Percentiles rank a stretch among this genome's conserved stretches.
phyloP scores from a whole-genome alignment of 495 filamentous ascomycete species.

The Terfezia boudieri region DNA sequence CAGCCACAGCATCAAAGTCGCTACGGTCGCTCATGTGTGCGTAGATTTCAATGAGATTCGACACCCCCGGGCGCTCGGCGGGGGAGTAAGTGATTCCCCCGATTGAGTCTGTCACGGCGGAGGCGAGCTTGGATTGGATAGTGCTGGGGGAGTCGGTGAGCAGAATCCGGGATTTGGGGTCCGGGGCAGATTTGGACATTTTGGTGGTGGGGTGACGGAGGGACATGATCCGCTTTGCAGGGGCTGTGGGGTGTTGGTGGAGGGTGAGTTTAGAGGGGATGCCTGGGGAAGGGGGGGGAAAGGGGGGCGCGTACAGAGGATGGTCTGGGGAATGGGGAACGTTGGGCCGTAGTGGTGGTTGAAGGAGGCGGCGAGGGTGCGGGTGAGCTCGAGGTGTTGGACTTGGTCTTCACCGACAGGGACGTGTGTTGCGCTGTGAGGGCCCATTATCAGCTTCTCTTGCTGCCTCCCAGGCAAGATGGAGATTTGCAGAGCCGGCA shows the following conservation, averaged over 20 bases:
- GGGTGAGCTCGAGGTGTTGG: conserved; percentile 82
- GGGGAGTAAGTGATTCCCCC: conserved; percentile 49
- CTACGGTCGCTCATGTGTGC: conserved; percentile 33
- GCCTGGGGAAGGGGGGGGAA: not conserved
- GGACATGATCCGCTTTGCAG: conserved; percentile 72
- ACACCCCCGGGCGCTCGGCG: conserved; percentile 46
- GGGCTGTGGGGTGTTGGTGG: conserved; percentile 24
- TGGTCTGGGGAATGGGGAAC: conserved; percentile 46
- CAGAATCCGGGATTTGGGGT: conserved; percentile 48
- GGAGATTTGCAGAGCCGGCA: not conserved
- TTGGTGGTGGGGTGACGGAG: conserved; percentile 51
- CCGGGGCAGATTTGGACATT: conserved; percentile 74
- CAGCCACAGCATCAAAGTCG: conserved; percentile 33
- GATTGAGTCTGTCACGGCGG: conserved; percentile 55
- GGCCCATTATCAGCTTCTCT: conserved; percentile 10
- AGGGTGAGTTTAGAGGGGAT: conserved; percentile 1
- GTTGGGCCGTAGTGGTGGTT: conserved; percentile 44
- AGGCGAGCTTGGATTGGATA: conserved; percentile 43
- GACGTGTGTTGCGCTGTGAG: conserved; percentile 59
- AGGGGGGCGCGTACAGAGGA: conserved; percentile 38
- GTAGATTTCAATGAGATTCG: conserved; percentile 63
- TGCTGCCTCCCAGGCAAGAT: not conserved
- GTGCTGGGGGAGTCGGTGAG: conserved; percentile 42
- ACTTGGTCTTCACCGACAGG: conserved; percentile 84
- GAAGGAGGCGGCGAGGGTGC: conserved; percentile 65